phyloP scores from a whole-genome alignment of 495 filamentous ascomycete genomes.

The Antarctomyces pellizariae region DNA sequence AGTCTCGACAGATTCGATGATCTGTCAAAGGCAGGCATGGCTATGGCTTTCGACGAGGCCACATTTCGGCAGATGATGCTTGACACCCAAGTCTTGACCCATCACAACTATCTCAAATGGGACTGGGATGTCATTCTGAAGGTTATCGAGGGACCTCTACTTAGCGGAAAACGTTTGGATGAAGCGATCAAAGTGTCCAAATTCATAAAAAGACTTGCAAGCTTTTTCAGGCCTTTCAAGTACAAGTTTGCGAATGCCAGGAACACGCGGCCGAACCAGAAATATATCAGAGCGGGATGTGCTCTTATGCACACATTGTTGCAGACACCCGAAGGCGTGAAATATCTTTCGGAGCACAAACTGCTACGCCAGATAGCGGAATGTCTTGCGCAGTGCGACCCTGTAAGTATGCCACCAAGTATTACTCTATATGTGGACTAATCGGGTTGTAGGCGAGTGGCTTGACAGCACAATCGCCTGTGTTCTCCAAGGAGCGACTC shows the following conservation, averaged over 20 bases:
- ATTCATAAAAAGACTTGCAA: slow-evolving; percentile 81
- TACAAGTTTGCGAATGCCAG: slow-evolving; percentile 70
- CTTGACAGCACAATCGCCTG: slow-evolving; percentile 60
- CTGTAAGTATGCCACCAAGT: slow-evolving; percentile 17
- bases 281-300: slow-evolving; percentile 77
- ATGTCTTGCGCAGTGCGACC: slow-evolving; percentile 80
- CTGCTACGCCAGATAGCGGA: slow-evolving; percentile 81
- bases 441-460: slow-evolving; percentile 42
- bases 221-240: slow-evolving; percentile 93
- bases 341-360: slow-evolving; percentile 78
- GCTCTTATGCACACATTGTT: slow-evolving; percentile 67
- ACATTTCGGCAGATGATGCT: slow-evolving; percentile 67
- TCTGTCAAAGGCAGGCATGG: slow-evolving; percentile 44
- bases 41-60: slow-evolving; percentile 61
- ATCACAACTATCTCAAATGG: slow-evolving; percentile 80
- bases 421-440: slow-evolving; percentile 6
- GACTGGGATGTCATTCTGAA: slow-evolving; percentile 82
- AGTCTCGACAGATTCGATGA: slow-evolving; percentile 23
- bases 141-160: slow-evolving; percentile 79
- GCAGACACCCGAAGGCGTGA: slow-evolving; percentile 59
- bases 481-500: slow-evolving; percentile 70
- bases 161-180: slow-evolving; percentile 77
- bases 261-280: slow-evolving; percentile 79
- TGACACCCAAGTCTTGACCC: slow-evolving; percentile 68
- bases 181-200: slow-evolving; percentile 89